Percentiles rank a stretch among this genome's conserved stretches.
phyloP scores from a whole-genome alignment of 495 filamentous ascomycete species.

The Neurospora tetraspora region DNA sequence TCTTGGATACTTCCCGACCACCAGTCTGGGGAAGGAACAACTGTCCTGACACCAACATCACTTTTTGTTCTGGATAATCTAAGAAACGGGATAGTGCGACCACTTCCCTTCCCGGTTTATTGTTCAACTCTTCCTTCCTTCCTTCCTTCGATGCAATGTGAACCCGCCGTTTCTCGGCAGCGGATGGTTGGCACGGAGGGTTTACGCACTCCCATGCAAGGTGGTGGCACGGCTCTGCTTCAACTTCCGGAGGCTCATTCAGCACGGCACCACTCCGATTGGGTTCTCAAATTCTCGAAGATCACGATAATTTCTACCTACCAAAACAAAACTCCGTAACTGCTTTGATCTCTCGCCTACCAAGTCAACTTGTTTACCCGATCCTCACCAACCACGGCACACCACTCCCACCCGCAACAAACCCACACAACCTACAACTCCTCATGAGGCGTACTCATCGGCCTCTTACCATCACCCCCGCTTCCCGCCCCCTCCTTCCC shows the following conservation, averaged over 20 bases:
- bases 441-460: background rate
- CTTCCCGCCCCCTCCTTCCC: background rate
- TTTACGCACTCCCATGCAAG: background rate
- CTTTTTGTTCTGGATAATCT: background rate
- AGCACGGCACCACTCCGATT: background rate
- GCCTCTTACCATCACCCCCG: too few relatives aligned
- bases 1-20: background rate
- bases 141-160: background rate
- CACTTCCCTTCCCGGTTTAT: background rate
- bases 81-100: background rate
- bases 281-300: background rate
- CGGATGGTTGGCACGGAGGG: background rate
- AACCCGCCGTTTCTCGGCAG: background rate
- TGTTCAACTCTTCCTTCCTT: background rate
- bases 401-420: background rate
- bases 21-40: background rate
- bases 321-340: background rate
- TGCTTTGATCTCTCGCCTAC: background rate
- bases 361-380: background rate
- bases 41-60: background rate
- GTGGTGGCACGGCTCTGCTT: background rate
- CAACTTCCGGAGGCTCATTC: background rate
- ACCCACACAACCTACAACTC: background rate
- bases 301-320: background rate
- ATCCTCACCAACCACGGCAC: background rate